These are phyloP conservation scores for Thelephora ganbajun DNA, from an alignment of 768 basidiomycete genomes.

Conservation along the genomic window DNA sequence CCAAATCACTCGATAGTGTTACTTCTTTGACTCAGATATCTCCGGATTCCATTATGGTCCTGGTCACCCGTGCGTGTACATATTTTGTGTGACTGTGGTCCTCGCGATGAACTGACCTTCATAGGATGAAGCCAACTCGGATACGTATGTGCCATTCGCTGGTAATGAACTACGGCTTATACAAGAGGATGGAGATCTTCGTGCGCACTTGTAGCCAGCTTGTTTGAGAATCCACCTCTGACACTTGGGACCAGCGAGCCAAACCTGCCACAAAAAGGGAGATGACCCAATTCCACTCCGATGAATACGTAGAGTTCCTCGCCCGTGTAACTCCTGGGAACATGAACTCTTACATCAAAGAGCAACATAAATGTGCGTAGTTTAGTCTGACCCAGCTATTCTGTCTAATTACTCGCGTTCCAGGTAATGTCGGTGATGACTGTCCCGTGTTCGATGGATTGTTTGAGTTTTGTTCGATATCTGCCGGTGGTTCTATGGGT, in stretches of 20 bases:
- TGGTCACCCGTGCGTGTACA: slow-evolving; percentile 65
- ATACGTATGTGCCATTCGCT: slow-evolving; percentile 99
- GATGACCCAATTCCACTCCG: slow-evolving; percentile 99
- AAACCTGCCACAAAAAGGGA: slow-evolving; percentile 99
- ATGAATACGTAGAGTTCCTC: slow-evolving; percentile 97
- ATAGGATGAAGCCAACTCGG: slow-evolving; percentile 91
- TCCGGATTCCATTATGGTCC: slow-evolving; percentile 99
- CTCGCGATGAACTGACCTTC: slow-evolving; percentile 6
- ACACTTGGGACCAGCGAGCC: slow-evolving; percentile 51
- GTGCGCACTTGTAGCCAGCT: slow-evolving; percentile 36
- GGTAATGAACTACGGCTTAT: slow-evolving; percentile 98
- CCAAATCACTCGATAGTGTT: slow-evolving; percentile 47
- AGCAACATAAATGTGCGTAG: slow-evolving; percentile 87
- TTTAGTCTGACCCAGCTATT: not conserved
- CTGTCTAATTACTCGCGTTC: not conserved
- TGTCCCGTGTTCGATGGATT: slow-evolving; percentile 98
- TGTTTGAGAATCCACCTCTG: not conserved
- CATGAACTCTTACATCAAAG: slow-evolving; percentile 86
- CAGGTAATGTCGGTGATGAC: slow-evolving; percentile 97
- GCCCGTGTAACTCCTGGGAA: slow-evolving; percentile 89
- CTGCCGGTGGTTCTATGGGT: slow-evolving; percentile 99
- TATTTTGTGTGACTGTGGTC: slow-evolving; percentile 3
- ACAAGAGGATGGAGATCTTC: slow-evolving; percentile 99
- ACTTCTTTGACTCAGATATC: slow-evolving; percentile 99
- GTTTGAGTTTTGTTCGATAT: slow-evolving; percentile 98